Conservation (phyloP, 257 asterid genomes). For the Paulownia fortunei region DNA sequence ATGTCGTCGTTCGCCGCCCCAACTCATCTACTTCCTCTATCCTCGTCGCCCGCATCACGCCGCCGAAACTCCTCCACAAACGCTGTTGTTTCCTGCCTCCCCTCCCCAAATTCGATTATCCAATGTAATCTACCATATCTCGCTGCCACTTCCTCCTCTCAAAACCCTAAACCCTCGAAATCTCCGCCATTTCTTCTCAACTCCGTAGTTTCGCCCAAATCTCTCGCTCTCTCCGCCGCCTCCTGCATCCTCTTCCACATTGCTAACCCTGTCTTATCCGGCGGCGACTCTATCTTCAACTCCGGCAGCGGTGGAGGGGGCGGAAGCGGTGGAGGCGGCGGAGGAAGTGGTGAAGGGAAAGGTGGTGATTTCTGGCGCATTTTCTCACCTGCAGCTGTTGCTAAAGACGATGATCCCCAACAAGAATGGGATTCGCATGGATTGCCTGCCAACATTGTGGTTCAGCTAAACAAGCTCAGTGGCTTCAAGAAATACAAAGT, state of each 20-base stretch:
- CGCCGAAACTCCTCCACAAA: slow-evolving; percentile 38
- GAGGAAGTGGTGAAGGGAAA: slow-evolving; percentile 45
- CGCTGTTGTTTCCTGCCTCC: slow-evolving; percentile 26
- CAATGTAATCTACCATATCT: slow-evolving; percentile 45
- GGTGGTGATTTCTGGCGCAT: slow-evolving; percentile 68
- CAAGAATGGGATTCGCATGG: slow-evolving; percentile 95
- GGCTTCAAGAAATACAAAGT: slow-evolving; percentile 90
- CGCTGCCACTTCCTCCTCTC: slow-evolving; percentile 38
- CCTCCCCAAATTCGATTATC: slow-evolving; percentile 34
- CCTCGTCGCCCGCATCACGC: slow-evolving; percentile 43
- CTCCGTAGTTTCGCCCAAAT: slow-evolving; percentile 44
- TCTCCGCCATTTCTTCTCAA: slow-evolving; percentile 27
- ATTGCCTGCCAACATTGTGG: slow-evolving; percentile 83
- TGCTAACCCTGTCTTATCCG: slow-evolving; percentile 39
- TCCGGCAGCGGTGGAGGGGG: slow-evolving; percentile 56
- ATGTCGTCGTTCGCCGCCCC: slow-evolving; percentile 70
- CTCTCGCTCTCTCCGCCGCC: slow-evolving; percentile 58
- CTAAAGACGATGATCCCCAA: slow-evolving; percentile 80
- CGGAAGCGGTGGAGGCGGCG: slow-evolving; percentile 56
- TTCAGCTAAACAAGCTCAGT: slow-evolving; percentile 81
- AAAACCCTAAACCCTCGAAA: slow-evolving; percentile 63
- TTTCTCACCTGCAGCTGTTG: slow-evolving; percentile 59
- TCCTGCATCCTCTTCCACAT: slow-evolving; percentile 64
- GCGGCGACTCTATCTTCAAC: slow-evolving; percentile 21
- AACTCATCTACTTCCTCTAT: slow-evolving; percentile 48